Evolutionary conservation across 306 rosid genomes (phyloP), one percentile per base, ranked within the genome.

Genomic region (Senna tora): DNA sequence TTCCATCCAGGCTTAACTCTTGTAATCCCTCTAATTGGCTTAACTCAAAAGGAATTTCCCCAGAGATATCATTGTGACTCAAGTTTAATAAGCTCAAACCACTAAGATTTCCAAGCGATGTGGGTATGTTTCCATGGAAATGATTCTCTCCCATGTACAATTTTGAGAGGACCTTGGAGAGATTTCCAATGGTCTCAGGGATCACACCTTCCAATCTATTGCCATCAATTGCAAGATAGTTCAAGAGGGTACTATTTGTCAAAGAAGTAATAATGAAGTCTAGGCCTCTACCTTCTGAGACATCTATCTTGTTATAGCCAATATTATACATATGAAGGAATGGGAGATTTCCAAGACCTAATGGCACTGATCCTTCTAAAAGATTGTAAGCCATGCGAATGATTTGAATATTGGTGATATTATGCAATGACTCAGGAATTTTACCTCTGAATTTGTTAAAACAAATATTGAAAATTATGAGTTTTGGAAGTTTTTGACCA

Each of bases 351-450:
- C 88, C 95, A 12, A 92, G 75, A 38, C 93, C 96, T 6, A 91
- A 87, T 51, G 96, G 93, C 34, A 89, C 82, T 11, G 83, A 71
- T 17, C 96, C 96, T 73, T 85, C 91, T 14, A 84, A 67, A 38
- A 67, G 71, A 69, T 87, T 92, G 60, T 61, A 21, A 1, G 80
- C 86, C 75, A 89, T 77, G 0, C 91, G 69, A 14, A 92, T 84
- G 55, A 82, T 25, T 64, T 64, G 21, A 51, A 87, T 85, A 17
- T 84, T 81, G 4, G 91, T 82, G 61, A 92, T 84, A 30, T 92
- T 92, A 52, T 89, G 90, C 51, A 92, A 65, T n/a, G 96, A 92
- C 12, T 69, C 82, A 1, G 97, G 97, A 75, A 92, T 84, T 19
- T 54, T 61, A 4, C 39, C 39, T 36, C 5, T 36, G 39, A 36